Conservation (phyloP, 768 basidiomycete species). For the Pisolithus albus region DNA sequence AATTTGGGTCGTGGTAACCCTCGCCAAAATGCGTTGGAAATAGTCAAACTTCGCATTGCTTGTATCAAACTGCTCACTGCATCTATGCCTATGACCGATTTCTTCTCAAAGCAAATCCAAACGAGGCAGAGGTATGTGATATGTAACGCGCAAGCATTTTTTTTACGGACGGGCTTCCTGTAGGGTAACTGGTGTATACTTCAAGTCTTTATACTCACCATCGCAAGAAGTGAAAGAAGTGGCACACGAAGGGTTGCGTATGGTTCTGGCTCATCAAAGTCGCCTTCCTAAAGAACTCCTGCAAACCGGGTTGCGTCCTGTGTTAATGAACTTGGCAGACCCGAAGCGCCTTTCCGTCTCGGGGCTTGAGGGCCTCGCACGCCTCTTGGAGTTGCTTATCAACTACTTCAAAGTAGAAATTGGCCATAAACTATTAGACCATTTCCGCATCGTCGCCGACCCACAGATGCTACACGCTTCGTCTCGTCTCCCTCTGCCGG, state of each 20-base stretch:
- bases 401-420: constrained; percentile 99
- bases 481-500: constrained; percentile 69
- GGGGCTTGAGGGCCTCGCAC: constrained; percentile 88
- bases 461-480: constrained; percentile 77
- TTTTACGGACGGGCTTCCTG: constrained; percentile 5
- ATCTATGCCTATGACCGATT: constrained; percentile 91
- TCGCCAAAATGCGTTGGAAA: constrained; percentile 72
- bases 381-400: constrained; percentile 86
- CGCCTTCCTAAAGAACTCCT: constrained; percentile 92
- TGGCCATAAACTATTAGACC: constrained; percentile 92
- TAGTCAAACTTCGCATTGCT: constrained; percentile 86
- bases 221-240: constrained; percentile 90
- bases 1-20: constrained; percentile 68
- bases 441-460: constrained; percentile 89
- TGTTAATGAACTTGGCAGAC: constrained; percentile 96
- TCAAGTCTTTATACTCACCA: constrained; percentile 94
- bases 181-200: constrained; percentile 93
- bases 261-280: constrained; percentile 83
- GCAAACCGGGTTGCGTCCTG: constrained; percentile 92
- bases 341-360: constrained; percentile 89
- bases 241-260: constrained; percentile 86
- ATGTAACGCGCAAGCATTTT: not conserved
- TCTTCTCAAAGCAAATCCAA: constrained; percentile 77
- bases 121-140: constrained; percentile 72
- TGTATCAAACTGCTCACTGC: constrained; percentile 92